Percentiles rank a stretch among this genome's conserved stretches.
Evolutionary conservation across 306 rosid species (phyloP).

Genomic region (Castanea sativa): DNA sequence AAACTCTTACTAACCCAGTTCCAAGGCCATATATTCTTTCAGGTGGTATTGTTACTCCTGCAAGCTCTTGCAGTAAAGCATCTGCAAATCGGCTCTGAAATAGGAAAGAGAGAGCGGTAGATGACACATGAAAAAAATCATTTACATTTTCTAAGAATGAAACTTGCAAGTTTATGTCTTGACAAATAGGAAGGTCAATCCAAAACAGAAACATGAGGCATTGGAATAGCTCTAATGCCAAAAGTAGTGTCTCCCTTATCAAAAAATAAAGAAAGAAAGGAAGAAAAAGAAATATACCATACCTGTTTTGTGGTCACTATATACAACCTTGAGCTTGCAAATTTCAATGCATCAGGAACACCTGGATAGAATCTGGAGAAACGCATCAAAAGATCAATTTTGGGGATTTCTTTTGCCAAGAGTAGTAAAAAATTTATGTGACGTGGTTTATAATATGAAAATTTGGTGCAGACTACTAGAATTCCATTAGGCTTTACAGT

Average conservation of each 20-base stretch:
- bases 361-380: slow-evolving; percentile 74
- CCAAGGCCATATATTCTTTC: slow-evolving; percentile 85
- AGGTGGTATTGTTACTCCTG: slow-evolving; percentile 71
- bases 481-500: not conserved
- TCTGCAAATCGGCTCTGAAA: slow-evolving; percentile 79
- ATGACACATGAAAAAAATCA: not conserved
- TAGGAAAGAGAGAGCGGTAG: not conserved
- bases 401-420: not conserved
- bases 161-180: not conserved
- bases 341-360: slow-evolving; percentile 67
- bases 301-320: slow-evolving; percentile 91
- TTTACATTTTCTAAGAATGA: not conserved
- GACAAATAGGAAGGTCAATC: not conserved
- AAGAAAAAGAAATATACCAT: not conserved
- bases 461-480: not conserved
- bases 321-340: slow-evolving; percentile 73
- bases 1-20: slow-evolving; percentile 57
- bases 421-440: not conserved
- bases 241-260: slow-evolving; percentile 10
- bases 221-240: not conserved
- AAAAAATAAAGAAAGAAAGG: not conserved
- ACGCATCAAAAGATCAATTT: slow-evolving; percentile 11
- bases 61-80: slow-evolving; percentile 76
- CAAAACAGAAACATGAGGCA: not conserved
- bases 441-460: not conserved